Percentiles rank a stretch among this genome's conserved stretches.
Conservation (phyloP, 129 eudicot species). For the Helichrysum umbraculigerum region DNA sequence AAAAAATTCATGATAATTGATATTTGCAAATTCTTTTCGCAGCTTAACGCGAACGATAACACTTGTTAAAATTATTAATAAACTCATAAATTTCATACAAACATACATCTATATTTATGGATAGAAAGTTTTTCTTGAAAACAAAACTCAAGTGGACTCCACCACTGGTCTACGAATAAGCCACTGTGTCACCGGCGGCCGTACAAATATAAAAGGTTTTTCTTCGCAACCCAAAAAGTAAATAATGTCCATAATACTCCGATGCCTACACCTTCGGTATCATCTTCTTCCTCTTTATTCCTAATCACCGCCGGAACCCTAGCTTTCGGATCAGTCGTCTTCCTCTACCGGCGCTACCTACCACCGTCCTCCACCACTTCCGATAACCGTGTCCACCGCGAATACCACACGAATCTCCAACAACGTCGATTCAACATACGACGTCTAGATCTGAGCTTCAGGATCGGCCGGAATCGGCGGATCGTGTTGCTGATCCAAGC, state of each 20-base stretch:
- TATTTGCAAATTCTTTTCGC: too few relatives aligned
- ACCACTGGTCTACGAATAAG: not conserved
- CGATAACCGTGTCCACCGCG: constrained; percentile 26
- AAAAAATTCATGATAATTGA: too few relatives aligned
- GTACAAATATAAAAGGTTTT: constrained; percentile 13
- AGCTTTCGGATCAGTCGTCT: constrained; percentile 31
- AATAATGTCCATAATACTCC: constrained; percentile 3
- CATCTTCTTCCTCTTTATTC: constrained; percentile 34
- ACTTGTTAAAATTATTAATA: too few relatives aligned
- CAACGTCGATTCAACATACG: constrained; percentile 35
- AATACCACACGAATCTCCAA: constrained; percentile 30
- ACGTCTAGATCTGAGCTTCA: constrained; percentile 30
- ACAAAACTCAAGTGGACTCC: not conserved
- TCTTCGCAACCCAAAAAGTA: not conserved
- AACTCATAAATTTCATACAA: too few relatives aligned
- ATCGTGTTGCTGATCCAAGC: constrained; percentile 33
- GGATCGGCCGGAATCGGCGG: constrained; percentile 35
- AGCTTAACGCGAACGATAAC: too few relatives aligned
- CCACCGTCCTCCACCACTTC: constrained; percentile 17
- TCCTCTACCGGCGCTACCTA: constrained; percentile 29
- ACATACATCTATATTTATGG: too few relatives aligned
- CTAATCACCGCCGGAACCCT: constrained; percentile 32
- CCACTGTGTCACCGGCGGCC: constrained; percentile 10
- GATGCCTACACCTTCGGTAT: constrained; percentile 18
- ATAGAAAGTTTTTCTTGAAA: not conserved